phyloP scores from a whole-genome alignment of 2,329 filamentous ascomycete species.

The Botrytis elliptica region DNA sequence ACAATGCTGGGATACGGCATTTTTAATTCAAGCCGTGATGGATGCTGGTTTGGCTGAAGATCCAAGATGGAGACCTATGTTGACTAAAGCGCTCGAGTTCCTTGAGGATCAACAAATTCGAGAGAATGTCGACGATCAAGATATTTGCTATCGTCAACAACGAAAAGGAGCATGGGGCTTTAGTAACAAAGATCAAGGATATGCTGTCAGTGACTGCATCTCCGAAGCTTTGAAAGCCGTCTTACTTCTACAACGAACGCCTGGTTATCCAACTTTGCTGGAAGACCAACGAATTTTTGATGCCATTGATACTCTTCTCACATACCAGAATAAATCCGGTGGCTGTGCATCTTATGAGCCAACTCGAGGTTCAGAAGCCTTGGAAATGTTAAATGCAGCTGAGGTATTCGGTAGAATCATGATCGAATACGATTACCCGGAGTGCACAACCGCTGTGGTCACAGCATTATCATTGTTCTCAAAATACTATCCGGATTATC shows the following conservation, averaged over 20 bases:
- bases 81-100: slow-evolving; percentile 78
- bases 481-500: slow-evolving; percentile 77
- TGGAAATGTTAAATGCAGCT: slow-evolving; percentile 89
- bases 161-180: slow-evolving; percentile 96
- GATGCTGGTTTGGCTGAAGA: slow-evolving; percentile 78
- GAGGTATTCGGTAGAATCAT: slow-evolving; percentile 97
- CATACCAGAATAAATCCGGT: slow-evolving; percentile 84
- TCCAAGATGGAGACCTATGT: slow-evolving; percentile 76
- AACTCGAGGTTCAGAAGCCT: slow-evolving; percentile 69
- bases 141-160: slow-evolving; percentile 81
- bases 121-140: slow-evolving; percentile 67
- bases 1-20: slow-evolving; percentile 94
- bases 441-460: slow-evolving; percentile 94
- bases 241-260: slow-evolving; percentile 76
- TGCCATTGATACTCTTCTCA: slow-evolving; percentile 83
- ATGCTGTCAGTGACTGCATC: slow-evolving; percentile 92
- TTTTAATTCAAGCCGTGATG: slow-evolving; percentile 78
- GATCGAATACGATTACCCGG: slow-evolving; percentile 97
- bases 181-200: slow-evolving; percentile 88
- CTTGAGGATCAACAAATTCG: slow-evolving; percentile 89
- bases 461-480: slow-evolving; percentile 83
- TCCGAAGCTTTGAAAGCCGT: slow-evolving; percentile 87
- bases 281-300: slow-evolving; percentile 78
- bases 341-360: slow-evolving; percentile 90
- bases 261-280: slow-evolving; percentile 71